Evolutionary conservation across 2,329 filamentous ascomycete genomes (phyloP).

Genomic region (Diplodia sapinea): DNA sequence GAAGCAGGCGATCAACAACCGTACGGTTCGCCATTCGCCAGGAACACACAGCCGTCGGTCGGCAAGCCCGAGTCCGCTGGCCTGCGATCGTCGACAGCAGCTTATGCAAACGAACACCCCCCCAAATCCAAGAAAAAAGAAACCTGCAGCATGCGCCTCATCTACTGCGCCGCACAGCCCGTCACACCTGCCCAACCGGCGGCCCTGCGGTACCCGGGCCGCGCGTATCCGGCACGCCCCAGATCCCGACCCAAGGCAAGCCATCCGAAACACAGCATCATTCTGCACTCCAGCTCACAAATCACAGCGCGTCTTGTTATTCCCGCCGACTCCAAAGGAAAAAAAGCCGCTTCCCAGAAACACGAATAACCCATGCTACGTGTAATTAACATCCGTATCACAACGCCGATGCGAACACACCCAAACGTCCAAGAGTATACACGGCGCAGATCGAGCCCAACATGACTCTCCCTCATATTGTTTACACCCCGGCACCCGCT

Average conservation of each 20-base stretch:
- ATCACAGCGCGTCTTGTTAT: conserved; percentile 18
- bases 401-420: conserved; percentile 5
- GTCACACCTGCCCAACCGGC: conserved; percentile 9
- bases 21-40: not conserved
- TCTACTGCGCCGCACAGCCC: conserved; percentile 2
- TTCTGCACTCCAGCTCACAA: not conserved
- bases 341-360: conserved; percentile 5
- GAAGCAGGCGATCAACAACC: not conserved
- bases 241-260: conserved; percentile 2
- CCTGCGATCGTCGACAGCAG: conserved; percentile 9
- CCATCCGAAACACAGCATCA: conserved; percentile 8
- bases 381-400: not conserved
- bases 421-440: not conserved
- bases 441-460: not conserved
- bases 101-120: not conserved
- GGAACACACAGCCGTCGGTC: not conserved
- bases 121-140: not conserved
- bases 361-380: not conserved
- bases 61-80: not conserved
- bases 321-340: conserved; percentile 3
- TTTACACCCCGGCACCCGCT: conserved; percentile 39
- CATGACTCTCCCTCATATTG: not conserved
- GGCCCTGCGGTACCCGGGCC: conserved; percentile 2
- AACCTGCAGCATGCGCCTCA: not conserved
- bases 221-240: not conserved